Percentiles rank a stretch among this genome's conserved stretches.
Conservation (phyloP, 2,329 filamentous ascomycete genomes). For the Intubia oerlemansii region DNA sequence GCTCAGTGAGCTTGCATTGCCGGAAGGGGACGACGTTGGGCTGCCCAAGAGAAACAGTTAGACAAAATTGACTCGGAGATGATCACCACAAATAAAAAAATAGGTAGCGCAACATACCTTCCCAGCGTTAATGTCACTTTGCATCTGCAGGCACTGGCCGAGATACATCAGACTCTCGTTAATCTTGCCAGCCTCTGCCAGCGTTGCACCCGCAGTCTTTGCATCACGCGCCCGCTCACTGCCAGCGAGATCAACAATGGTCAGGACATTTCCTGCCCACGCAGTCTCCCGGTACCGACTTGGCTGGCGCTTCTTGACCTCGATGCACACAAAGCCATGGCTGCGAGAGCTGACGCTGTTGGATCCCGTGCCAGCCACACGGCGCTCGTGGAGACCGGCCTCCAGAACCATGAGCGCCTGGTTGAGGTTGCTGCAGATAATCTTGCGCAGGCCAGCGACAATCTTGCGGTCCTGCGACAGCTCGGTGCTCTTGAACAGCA, state of each 20-base stretch:
- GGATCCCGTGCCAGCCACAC: constrained; percentile 75
- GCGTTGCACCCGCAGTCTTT: constrained; percentile 79
- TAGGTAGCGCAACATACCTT: constrained; percentile 31
- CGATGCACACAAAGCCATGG: constrained; percentile 89
- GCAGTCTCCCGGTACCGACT: constrained; percentile 20
- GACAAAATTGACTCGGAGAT: too few species aligned
- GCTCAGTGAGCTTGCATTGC: constrained; percentile 68
- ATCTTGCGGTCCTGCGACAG: constrained; percentile 78
- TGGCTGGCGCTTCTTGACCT: constrained; percentile 60
- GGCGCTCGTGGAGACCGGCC: constrained; percentile 66
- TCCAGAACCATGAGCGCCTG: constrained; percentile 84
- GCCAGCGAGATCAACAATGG: constrained; percentile 78
- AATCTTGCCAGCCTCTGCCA: constrained; percentile 93
- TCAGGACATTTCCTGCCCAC: constrained; percentile 64
- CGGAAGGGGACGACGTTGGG: constrained; percentile 57
- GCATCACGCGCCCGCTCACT: constrained; percentile 85
- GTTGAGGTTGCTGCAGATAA: constrained; percentile 61
- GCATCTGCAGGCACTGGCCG: constrained; percentile 90
- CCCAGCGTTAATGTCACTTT: constrained; percentile 54
- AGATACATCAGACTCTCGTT: constrained; percentile 98
- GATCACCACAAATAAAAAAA: not conserved
- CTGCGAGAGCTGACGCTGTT: constrained; percentile 85
- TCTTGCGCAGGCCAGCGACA: constrained; percentile 76
- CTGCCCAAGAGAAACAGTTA: too few species aligned
- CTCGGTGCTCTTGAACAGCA: constrained; percentile 87